Percentiles rank a stretch among this genome's conserved stretches.
phyloP scores from a whole-genome alignment of 768 basidiomycete species.

The Suillus lakei region DNA sequence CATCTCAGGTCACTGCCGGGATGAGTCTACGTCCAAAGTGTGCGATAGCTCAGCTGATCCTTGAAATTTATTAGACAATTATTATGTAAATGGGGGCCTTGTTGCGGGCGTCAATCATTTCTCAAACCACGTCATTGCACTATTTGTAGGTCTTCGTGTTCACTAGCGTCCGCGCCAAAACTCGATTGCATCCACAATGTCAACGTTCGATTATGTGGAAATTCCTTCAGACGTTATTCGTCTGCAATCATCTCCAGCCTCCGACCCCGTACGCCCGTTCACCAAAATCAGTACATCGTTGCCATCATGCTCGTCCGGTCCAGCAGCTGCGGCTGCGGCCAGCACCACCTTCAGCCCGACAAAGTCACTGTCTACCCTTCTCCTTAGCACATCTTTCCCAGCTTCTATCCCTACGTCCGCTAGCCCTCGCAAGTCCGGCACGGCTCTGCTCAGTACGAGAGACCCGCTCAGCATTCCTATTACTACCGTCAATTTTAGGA shows the following conservation, averaged over 20 bases:
- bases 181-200: constrained; percentile 21
- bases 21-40: too few relatives aligned
- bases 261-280: constrained; percentile 36
- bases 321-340: constrained; percentile 27
- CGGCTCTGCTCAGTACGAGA: constrained; percentile 54
- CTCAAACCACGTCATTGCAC: background rate
- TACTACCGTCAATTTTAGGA: constrained; percentile 78
- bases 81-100: background rate
- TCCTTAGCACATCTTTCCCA: constrained; percentile 23
- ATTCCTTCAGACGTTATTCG: constrained; percentile 45
- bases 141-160: background rate
- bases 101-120: background rate
- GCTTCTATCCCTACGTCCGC: constrained; percentile 19
- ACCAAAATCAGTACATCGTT: constrained; percentile 49
- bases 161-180: background rate
- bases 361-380: constrained; percentile 40
- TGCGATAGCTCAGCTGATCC: too few relatives aligned
- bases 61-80: background rate
- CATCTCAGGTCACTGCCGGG: too few relatives aligned
- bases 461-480: constrained; percentile 80
- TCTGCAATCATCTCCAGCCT: constrained; percentile 30
- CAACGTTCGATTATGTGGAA: constrained; percentile 45
- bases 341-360: constrained; percentile 30
- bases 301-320: constrained; percentile 28
- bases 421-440: constrained; percentile 28